Evolutionary conservation across 2,329 filamentous ascomycete species (phyloP).

Genomic region (Verticillium dahliae): DNA sequence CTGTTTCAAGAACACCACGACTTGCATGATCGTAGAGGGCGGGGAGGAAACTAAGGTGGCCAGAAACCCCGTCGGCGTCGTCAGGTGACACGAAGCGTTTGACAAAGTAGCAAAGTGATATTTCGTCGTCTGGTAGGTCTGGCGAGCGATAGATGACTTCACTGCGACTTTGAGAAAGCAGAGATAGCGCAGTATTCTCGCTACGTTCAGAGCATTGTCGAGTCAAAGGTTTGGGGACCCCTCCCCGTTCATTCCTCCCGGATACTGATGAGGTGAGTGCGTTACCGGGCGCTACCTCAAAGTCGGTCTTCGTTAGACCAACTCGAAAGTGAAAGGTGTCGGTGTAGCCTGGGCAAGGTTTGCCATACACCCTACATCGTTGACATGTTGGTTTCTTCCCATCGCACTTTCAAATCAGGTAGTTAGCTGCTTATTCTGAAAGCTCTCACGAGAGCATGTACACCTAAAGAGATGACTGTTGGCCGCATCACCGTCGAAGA

Average conservation of each 20-base stretch:
- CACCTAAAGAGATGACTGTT: background rate
- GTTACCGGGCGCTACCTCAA: background rate
- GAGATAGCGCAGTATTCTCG: background rate
- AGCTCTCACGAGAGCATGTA: constrained; percentile 1
- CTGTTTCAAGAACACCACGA: constrained; percentile 20
- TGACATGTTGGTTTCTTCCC: constrained; percentile 23
- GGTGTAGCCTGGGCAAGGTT: constrained; percentile 24
- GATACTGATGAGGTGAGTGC: background rate
- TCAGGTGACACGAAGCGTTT: constrained; percentile 23
- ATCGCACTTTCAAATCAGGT: constrained; percentile 19
- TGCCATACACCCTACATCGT: constrained; percentile 22
- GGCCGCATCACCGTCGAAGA: constrained; percentile 9
- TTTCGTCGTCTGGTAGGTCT: constrained; percentile 16
- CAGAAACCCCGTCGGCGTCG: constrained; percentile 20
- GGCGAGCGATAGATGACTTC: constrained; percentile 5
- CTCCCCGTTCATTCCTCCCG: background rate
- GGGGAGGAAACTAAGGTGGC: constrained; percentile 24
- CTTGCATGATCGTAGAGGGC: constrained; percentile 18
- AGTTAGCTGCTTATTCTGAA: background rate
- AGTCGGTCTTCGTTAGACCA: constrained; percentile 6
- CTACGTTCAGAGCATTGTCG: background rate
- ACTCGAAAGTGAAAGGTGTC: constrained; percentile 27
- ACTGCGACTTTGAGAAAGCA: background rate
- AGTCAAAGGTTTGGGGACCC: background rate
- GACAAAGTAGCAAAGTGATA: constrained; percentile 26